Base-by-base conservation (phyloP, 805 yeast genomes). In the Candida incommunis region DNA sequence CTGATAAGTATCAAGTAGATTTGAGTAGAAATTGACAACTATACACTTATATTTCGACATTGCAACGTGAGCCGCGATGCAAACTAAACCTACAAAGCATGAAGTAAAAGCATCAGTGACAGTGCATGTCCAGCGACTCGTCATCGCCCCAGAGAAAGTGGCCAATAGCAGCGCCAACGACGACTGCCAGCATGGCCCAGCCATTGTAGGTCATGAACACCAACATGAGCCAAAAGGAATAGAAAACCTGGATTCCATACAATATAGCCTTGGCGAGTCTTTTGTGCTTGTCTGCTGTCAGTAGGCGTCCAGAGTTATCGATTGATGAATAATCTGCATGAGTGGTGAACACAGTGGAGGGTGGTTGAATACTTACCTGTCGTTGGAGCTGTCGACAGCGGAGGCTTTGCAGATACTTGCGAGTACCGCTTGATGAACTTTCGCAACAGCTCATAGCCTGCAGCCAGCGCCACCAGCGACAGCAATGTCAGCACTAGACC, bases 171-270 rank as follows among this genome's bases (percentile, higher is more conserved):
- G 92, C 92, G 2, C 94, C 94, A 1, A 70, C 50, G 1, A 75
- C 77, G 7, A 82, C 82, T 2, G 90, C 77, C 4, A 75, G 41
- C 92, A 83, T 82, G 26, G 78, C 71, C 88, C 88, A 84, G 11
- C 90, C 69, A 57, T 83, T 83, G 60, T 81, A 84, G 3, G 90
- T 82, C 95, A 84, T 84, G 53, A 83, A 84, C 0, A 85, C 74
- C 52, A 83, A 71, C 94, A 84, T 83, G 54, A 78, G 63, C 66
- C 78, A 64, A 41, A 50, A 50, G 9, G 57, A 53, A 48, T 54
- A 56, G 23, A 55, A 57, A 7, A 56, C 58, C 46, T 53, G 56
- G 3, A 49, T 9, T 15, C 55, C 57, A 35, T 56, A 56, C 21
- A 53, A 57, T 3, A 54, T 2, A 3, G 57, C 43, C 37, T 48